Conservation (phyloP, 139 green algal species). For the Volvox africanus region DNA sequence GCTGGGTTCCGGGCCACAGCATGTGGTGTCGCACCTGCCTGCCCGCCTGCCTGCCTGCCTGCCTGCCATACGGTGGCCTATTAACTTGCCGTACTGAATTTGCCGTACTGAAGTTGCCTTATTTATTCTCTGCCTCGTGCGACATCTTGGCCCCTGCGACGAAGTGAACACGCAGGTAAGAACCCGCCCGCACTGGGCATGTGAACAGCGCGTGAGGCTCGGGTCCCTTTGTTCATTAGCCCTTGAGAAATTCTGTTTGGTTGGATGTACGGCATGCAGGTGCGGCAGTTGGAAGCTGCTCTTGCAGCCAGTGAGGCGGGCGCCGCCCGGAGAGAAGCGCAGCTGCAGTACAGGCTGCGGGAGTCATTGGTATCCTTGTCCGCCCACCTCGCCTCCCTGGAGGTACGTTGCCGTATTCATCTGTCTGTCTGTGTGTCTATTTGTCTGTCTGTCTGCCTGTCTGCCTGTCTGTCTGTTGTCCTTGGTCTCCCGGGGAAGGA, state of each 20-base stretch:
- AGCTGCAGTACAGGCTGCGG: constrained; percentile 30
- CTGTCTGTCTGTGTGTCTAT: background rate
- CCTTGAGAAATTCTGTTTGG: too few relatives aligned
- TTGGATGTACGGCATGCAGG: background rate
- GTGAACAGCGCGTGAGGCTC: too few relatives aligned
- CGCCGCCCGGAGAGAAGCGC: constrained; percentile 18
- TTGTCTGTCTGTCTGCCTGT: background rate
- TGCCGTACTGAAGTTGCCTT: too few relatives aligned
- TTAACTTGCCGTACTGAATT: too few relatives aligned
- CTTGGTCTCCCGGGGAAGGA: background rate
- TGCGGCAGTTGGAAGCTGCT: constrained; percentile 28
- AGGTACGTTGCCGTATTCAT: constrained; percentile 1
- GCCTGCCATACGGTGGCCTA: too few relatives aligned
- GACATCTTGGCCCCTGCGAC: too few relatives aligned
- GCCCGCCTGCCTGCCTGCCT: too few relatives aligned
- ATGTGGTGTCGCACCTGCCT: background rate
- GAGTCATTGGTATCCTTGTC: constrained; percentile 41
- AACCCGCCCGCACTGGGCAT: too few relatives aligned
- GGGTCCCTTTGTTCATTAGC: too few relatives aligned
- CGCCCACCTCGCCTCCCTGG: constrained; percentile 16
- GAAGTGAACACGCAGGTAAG: too few relatives aligned
- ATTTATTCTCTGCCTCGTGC: too few relatives aligned
- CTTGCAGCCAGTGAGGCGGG: constrained; percentile 34
- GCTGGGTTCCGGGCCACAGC: too few relatives aligned
- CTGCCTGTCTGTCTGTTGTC: background rate